phyloP scores from a whole-genome alignment of 257 asterid species.

The Forsythia viridissima region DNA sequence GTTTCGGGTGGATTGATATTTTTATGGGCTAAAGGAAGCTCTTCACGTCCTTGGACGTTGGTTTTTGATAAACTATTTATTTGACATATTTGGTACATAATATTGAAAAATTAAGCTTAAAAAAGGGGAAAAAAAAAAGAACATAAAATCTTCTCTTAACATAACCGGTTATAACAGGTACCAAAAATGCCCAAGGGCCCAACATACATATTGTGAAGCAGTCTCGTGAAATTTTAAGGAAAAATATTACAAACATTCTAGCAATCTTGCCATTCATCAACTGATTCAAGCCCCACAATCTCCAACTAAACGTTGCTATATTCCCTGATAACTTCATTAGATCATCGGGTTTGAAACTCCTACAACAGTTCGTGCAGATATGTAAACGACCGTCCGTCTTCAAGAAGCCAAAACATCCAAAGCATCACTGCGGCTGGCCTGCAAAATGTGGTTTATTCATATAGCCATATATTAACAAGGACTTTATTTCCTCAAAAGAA shows the following conservation, averaged over 20 bases:
- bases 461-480: background rate
- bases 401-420: conserved; percentile 24
- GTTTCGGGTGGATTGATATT: too few species aligned
- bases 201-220: background rate
- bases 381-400: background rate
- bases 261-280: background rate
- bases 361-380: background rate
- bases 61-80: too few species aligned
- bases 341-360: background rate
- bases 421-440: conserved; percentile 29
- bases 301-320: background rate
- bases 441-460: conserved; percentile 22
- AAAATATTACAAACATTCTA: background rate
- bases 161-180: too few species aligned
- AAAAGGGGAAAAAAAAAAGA: too few species aligned
- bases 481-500: background rate
- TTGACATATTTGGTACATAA: too few species aligned
- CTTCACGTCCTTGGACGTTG: too few species aligned
- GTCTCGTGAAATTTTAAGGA: background rate
- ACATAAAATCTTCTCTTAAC: too few species aligned
- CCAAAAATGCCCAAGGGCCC: too few species aligned
- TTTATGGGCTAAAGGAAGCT: too few species aligned
- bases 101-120: too few species aligned
- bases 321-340: too few species aligned
- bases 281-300: background rate